A percentile compares a stretch with the other conserved stretches of the same genome.
phyloP scores from a whole-genome alignment of 75 land plant species.

The Larix kaempferi region DNA sequence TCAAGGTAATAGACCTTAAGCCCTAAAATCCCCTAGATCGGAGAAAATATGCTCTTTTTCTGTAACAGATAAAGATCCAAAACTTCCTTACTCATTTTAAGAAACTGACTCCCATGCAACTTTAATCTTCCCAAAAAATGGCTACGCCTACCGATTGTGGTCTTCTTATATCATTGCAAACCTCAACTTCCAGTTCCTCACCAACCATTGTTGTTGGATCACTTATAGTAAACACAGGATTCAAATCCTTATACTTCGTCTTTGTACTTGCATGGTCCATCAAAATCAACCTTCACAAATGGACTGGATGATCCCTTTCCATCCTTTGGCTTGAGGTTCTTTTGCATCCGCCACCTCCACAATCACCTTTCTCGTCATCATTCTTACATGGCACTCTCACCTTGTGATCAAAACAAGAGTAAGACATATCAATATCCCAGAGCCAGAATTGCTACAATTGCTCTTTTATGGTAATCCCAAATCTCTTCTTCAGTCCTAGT shows the following conservation, averaged over 20 bases:
- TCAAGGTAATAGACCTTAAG: conserved; percentile 58
- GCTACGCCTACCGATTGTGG: conserved; percentile 42
- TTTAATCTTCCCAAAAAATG: conserved; percentile 66
- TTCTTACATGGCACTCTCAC: neutral
- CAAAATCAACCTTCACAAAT: conserved; percentile 70
- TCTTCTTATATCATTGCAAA: conserved; percentile 46
- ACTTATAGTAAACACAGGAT: conserved; percentile 61
- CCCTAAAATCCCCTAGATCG: conserved; percentile 67
- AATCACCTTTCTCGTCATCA: conserved; percentile 55
- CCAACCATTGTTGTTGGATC: conserved; percentile 39
- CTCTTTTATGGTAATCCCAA: neutral
- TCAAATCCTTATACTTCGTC: conserved; percentile 63
- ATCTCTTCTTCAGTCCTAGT: neutral
- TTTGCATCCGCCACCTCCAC: conserved; percentile 67
- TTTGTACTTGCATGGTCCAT: conserved; percentile 53
- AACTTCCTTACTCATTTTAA: conserved; percentile 44
- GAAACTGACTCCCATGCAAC: conserved; percentile 45
- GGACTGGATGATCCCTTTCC: conserved; percentile 69
- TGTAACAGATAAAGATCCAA: conserved; percentile 60
- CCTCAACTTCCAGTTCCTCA: conserved; percentile 51
- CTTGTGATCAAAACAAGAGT: conserved; percentile 1
- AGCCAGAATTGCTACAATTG: neutral
- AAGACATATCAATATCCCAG: neutral
- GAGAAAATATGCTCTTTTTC: conserved; percentile 53
- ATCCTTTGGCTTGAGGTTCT: conserved; percentile 71